Conservation (phyloP, 805 yeast species). For the Danielozyma ontarioensis region DNA sequence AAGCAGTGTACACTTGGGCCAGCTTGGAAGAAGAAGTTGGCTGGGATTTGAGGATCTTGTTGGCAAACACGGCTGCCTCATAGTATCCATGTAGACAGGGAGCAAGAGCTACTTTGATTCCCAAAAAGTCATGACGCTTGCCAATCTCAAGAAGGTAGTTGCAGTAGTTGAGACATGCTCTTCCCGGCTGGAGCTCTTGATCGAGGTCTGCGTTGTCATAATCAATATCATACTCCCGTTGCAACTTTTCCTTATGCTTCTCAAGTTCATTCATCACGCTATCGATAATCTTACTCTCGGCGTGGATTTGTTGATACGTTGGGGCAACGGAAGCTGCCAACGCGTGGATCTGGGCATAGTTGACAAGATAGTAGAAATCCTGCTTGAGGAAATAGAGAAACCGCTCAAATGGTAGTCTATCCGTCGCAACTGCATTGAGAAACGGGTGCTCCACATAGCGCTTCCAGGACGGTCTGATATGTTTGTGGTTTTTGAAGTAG, state of each 20-base stretch:
- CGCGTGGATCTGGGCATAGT: conserved; percentile 62
- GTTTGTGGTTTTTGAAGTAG: conserved; percentile 52
- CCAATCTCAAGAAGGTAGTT: conserved; percentile 55
- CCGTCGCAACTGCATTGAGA: conserved; percentile 47
- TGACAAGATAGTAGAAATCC: conserved; percentile 66
- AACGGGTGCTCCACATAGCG: conserved; percentile 59
- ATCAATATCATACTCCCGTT: conserved; percentile 32
- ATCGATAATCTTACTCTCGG: conserved; percentile 46
- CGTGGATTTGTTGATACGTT: conserved; percentile 42
- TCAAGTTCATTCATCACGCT: conserved; percentile 52
- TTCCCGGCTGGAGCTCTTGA: conserved; percentile 42
- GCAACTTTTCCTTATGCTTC: conserved; percentile 49
- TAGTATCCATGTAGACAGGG: conserved; percentile 76
- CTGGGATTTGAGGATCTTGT: conserved; percentile 9
- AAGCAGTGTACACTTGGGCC: conserved; percentile 35
- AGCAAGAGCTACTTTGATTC: conserved; percentile 61
- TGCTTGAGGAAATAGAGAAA: conserved; percentile 55
- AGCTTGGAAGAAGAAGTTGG: conserved; percentile 11
- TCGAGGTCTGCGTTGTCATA: conserved; percentile 36
- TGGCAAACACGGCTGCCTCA: conserved; percentile 44
- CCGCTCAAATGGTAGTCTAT: conserved; percentile 41
- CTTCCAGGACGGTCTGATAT: conserved; percentile 51
- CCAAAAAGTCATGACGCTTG: conserved; percentile 51
- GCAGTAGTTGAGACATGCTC: conserved; percentile 58
- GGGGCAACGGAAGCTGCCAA: conserved; percentile 62